phyloP scores from a whole-genome alignment of 2,329 filamentous ascomycete genomes.

The Diatrype stigma region DNA sequence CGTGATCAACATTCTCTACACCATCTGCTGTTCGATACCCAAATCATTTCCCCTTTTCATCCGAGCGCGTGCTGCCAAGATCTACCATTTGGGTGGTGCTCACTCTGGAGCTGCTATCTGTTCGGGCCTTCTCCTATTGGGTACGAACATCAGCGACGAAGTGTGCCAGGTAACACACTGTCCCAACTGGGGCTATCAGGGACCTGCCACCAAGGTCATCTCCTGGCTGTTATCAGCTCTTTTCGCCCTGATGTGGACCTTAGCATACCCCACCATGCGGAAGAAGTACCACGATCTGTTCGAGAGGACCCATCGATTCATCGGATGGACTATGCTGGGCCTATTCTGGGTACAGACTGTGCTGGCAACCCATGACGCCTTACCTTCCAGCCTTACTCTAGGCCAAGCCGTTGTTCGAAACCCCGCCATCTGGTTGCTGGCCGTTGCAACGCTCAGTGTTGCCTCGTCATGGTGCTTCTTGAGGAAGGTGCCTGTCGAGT shows the following conservation, averaged over 20 bases:
- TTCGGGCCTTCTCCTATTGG: constrained; percentile 44
- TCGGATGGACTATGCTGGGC: constrained; percentile 63
- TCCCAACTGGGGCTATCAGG: constrained; percentile 19
- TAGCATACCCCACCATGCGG: constrained; percentile 61
- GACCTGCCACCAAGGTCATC: constrained; percentile 41
- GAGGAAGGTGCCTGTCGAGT: constrained; percentile 60
- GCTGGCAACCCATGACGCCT: constrained; percentile 45
- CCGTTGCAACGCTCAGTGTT: constrained; percentile 60
- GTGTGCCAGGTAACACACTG: constrained; percentile 7
- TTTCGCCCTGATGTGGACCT: constrained; percentile 53
- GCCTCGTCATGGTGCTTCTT: constrained; percentile 71
- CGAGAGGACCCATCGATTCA: constrained; percentile 67
- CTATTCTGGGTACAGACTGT: constrained; percentile 64
- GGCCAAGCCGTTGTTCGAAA: constrained; percentile 33
- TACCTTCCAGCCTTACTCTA: constrained; percentile 20
- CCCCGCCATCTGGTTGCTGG: constrained; percentile 62
- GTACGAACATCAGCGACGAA: constrained; percentile 20
- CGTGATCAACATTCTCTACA: constrained; percentile 48
- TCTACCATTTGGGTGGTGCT: constrained; percentile 49
- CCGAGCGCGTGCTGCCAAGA: constrained; percentile 43
- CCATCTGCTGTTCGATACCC: constrained; percentile 40
- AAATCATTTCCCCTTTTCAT: constrained; percentile 42
- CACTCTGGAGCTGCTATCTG: constrained; percentile 47
- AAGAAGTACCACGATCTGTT: constrained; percentile 51
- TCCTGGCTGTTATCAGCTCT: constrained; percentile 55